These are phyloP conservation scores for Sphaerosporella brunnea DNA, from an alignment of 495 filamentous ascomycete species.

Conservation along the genomic window DNA sequence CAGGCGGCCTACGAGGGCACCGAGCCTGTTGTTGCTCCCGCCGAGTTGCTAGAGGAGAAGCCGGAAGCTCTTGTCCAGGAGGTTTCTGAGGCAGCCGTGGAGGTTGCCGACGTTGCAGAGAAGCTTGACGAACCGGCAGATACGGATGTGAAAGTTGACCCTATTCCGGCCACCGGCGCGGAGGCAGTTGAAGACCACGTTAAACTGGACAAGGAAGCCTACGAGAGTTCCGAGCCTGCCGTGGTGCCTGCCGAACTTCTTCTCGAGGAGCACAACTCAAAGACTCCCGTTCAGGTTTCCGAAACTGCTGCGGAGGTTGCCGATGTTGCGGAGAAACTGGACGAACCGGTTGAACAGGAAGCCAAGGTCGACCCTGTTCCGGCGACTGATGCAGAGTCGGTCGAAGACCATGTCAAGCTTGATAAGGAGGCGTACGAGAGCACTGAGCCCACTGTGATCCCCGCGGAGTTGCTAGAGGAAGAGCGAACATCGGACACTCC, in stretches of 20 bases:
- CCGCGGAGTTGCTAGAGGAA: background rate
- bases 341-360: conserved; percentile 25
- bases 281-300: background rate
- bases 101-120: background rate
- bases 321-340: background rate
- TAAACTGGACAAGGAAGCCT: conserved; percentile 60
- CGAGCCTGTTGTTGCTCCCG: conserved; percentile 29
- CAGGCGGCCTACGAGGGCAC: conserved; percentile 65
- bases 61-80: background rate
- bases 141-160: conserved; percentile 15
- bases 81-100: conserved; percentile 4
- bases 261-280: too few relatives aligned
- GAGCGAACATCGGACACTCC: too few relatives aligned
- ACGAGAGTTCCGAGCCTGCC: conserved; percentile 22
- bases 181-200: conserved; percentile 41
- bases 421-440: conserved; percentile 73
- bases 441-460: conserved; percentile 34
- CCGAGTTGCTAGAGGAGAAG: conserved; percentile 4
- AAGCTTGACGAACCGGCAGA: background rate
- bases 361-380: conserved; percentile 57
- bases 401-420: conserved; percentile 44
- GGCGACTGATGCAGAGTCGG: conserved; percentile 35
- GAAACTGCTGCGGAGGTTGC: conserved; percentile 5
- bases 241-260: background rate
- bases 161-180: conserved; percentile 36